Evolutionary conservation across 2,329 filamentous ascomycete genomes (phyloP).

Genomic region (Verticillium klebahnii): DNA sequence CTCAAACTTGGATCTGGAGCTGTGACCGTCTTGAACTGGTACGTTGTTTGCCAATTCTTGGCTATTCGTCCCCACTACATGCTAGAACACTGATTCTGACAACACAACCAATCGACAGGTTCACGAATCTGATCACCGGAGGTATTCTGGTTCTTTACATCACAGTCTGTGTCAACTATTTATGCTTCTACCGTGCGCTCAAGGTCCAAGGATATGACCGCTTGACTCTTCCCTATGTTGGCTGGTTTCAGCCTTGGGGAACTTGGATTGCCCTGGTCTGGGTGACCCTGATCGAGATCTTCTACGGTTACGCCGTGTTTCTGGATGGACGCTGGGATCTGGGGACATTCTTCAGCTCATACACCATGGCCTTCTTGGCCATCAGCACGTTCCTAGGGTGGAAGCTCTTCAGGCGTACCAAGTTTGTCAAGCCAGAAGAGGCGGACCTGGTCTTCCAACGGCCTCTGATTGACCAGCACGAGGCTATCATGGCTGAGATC

Average conservation of each 20-base stretch:
- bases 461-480: slow-evolving; percentile 55
- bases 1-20: slow-evolving; percentile 45
- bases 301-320: slow-evolving; percentile 53
- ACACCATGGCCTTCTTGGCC: slow-evolving; percentile 52
- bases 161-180: slow-evolving; percentile 50
- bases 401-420: slow-evolving; percentile 60
- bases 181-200: slow-evolving; percentile 51
- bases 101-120: slow-evolving; percentile 28
- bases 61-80: no score
- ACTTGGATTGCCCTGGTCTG: slow-evolving; percentile 40
- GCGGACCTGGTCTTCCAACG: slow-evolving; percentile 57
- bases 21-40: slow-evolving; percentile 35
- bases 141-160: slow-evolving; percentile 42
- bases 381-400: slow-evolving; percentile 52
- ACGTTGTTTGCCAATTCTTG: no score
- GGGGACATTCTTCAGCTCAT: slow-evolving; percentile 46
- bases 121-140: slow-evolving; percentile 41
- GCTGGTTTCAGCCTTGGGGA: slow-evolving; percentile 54
- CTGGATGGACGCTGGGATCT: slow-evolving; percentile 33
- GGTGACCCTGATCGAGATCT: slow-evolving; percentile 38
- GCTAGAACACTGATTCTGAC: no score
- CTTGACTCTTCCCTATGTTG: slow-evolving; percentile 49
- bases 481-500: slow-evolving; percentile 24
- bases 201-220: slow-evolving; percentile 42
- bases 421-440: slow-evolving; percentile 46